A percentile compares a stretch with the other conserved stretches of the same genome.
These are phyloP conservation scores for Maudiozyma barnettii DNA, from an alignment of 805 yeast genomes.

Conservation along the genomic window DNA sequence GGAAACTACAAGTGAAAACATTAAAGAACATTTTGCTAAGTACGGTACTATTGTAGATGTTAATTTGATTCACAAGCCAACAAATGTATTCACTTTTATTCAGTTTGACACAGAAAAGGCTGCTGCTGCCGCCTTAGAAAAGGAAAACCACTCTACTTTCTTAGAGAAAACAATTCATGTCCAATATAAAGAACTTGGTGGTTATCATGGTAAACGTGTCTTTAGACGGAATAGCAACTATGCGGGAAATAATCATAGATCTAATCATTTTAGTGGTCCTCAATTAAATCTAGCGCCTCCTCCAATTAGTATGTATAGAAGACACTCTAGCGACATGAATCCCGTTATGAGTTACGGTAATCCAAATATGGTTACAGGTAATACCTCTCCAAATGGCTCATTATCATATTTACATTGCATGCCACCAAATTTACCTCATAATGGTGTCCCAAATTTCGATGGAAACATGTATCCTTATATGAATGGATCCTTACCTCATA, in stretches of 20 bases:
- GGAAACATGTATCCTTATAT: slow-evolving; percentile 12
- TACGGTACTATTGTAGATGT: slow-evolving; percentile 59
- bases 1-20: slow-evolving; percentile 43
- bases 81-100: slow-evolving; percentile 62
- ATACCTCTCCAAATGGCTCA: slow-evolving; percentile 1
- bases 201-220: slow-evolving; percentile 17
- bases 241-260: slow-evolving; percentile 2
- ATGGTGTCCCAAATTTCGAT: slow-evolving; percentile 12
- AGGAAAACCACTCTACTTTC: slow-evolving; percentile 73
- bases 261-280: slow-evolving; percentile 23
- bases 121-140: slow-evolving; percentile 81
- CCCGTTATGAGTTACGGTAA: neutral
- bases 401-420: slow-evolving; percentile 7
- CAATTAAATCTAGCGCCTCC: slow-evolving; percentile 65
- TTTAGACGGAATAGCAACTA: slow-evolving; percentile 18
- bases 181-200: slow-evolving; percentile 58
- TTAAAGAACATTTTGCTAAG: slow-evolving; percentile 48
- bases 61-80: slow-evolving; percentile 44
- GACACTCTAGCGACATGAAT: slow-evolving; percentile 24
- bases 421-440: slow-evolving; percentile 6
- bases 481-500: slow-evolving; percentile 8
- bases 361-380: neutral
- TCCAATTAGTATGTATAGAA: slow-evolving; percentile 54
- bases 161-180: slow-evolving; percentile 72
- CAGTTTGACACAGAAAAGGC: slow-evolving; percentile 54